Percentiles rank a stretch among this genome's conserved stretches.
These are phyloP conservation scores for Aaosphaeria arxii DNA, from an alignment of 2,329 filamentous ascomycete genomes.

Conservation along the genomic window DNA sequence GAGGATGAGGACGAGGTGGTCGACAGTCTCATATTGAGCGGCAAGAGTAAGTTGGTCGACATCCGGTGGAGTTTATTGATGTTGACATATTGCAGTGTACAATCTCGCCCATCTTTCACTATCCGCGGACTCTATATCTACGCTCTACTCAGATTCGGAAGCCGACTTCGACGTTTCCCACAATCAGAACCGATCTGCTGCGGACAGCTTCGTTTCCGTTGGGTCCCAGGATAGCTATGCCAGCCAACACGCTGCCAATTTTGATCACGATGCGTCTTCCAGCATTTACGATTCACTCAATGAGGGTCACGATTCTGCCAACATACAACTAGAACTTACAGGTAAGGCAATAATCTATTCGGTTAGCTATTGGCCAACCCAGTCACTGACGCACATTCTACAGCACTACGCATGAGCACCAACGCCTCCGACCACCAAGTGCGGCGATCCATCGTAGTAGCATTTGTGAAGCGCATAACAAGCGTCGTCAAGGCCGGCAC, in stretches of 20 bases:
- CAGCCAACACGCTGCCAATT: conserved; percentile 55
- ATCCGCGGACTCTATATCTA: conserved; percentile 60
- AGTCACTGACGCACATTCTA: too few relatives aligned
- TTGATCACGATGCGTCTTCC: conserved; percentile 82
- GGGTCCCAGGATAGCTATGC: conserved; percentile 60
- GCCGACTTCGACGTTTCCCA: conserved; percentile 45
- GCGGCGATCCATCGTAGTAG: conserved; percentile 78
- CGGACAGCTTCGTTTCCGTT: conserved; percentile 71
- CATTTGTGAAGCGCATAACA: conserved; percentile 77
- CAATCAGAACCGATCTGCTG: conserved; percentile 56
- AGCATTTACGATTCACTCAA: conserved; percentile 85
- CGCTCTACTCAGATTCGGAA: conserved; percentile 54
- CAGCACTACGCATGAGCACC: conserved; percentile 80
- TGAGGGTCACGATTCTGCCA: conserved; percentile 68
- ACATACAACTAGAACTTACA: conserved; percentile 91
- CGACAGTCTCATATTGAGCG: conserved; percentile 36
- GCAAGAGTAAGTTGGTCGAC: conserved; percentile 27
- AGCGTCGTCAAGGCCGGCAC: conserved; percentile 59
- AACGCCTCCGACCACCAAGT: conserved; percentile 89
- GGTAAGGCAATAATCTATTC: too few relatives aligned
- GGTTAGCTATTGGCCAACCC: too few relatives aligned
- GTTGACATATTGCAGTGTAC: conserved; percentile 42
- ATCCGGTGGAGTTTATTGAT: not conserved
- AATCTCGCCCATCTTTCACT: conserved; percentile 46
- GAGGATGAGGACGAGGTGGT: conserved; percentile 60